Percentiles rank a stretch among this genome's conserved stretches.
These are phyloP conservation scores for Phallus indusiatus DNA, from an alignment of 768 basidiomycete genomes.

Conservation along the genomic window DNA sequence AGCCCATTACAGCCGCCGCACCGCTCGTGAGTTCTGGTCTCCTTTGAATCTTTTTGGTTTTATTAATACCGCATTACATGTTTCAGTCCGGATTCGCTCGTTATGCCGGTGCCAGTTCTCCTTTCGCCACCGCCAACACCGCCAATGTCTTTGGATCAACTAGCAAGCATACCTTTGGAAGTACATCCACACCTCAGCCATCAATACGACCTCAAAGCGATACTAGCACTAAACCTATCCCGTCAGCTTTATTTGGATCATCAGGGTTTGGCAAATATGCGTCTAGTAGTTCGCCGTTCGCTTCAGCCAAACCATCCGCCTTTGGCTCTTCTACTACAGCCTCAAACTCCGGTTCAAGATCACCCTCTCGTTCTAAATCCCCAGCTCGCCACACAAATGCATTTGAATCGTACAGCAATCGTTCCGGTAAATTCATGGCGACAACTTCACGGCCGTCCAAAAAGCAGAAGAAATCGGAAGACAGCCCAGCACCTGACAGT, in stretches of 20 bases:
- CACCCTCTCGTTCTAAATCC: slow-evolving; percentile 8
- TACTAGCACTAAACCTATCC: not conserved
- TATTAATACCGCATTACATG: not conserved
- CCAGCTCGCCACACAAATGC: slow-evolving; percentile 14
- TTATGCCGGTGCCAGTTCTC: slow-evolving; percentile 65
- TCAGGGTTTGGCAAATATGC: slow-evolving; percentile 74
- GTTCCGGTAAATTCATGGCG: slow-evolving; percentile 12
- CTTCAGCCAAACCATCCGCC: slow-evolving; percentile 48
- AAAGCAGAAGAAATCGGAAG: not conserved
- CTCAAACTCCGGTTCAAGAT: slow-evolving; percentile 13
- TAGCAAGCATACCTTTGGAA: slow-evolving; percentile 10
- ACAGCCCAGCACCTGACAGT: not conserved
- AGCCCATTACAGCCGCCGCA: not conserved
- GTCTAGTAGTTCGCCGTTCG: slow-evolving; percentile 64
- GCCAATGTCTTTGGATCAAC: slow-evolving; percentile 9
- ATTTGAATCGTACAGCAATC: slow-evolving; percentile 12
- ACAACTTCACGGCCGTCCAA: slow-evolving; percentile 14
- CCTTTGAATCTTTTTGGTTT: not conserved
- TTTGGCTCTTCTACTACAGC: slow-evolving; percentile 27
- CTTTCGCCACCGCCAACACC: slow-evolving; percentile 39
- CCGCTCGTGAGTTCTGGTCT: not conserved
- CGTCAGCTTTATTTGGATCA: slow-evolving; percentile 8
- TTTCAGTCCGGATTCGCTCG: slow-evolving; percentile 55
- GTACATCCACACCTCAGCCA: slow-evolving; percentile 7
- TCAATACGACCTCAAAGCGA: slow-evolving; percentile 25